Evolutionary conservation across 2,329 filamentous ascomycete genomes (phyloP), one percentile per base, ranked within the genome.

Genomic region (Dactylellina cionopaga): DNA sequence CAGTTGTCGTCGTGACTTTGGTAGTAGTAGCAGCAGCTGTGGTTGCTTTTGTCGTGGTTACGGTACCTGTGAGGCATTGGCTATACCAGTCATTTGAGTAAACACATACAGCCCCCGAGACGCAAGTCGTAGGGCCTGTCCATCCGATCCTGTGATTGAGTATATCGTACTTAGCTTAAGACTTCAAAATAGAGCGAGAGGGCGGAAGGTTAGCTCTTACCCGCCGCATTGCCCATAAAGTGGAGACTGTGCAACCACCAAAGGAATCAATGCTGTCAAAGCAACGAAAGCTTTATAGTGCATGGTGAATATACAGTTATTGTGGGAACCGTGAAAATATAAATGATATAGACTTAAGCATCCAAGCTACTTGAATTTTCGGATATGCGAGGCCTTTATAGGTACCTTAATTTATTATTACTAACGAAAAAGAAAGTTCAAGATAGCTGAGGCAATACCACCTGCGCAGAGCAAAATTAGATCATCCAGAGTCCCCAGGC

Each of bases 201-300:
- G 9, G 19, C 47, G 10, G 6, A 31, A 31, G 25, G 33, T 24
- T 10, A 25, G 5, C 15, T 33, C 56, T 39, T 47, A 60, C 56
- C 56, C 56, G n/a, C 56, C 56, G 9, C 56, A 60, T 49, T 60
- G 56, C 37, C 56, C 56, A 25, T 29, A 60, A 5, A 60, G 3
- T 5, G 56, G 25, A 15, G 41, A n/a, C 15, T 60, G 56, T 9
- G 41, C 56, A 29, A 29, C 41, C 2, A 19, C 56, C 6, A 49
- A 15, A 17, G 56, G 56, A 7, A 49, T 11, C 11, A 60, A 3
- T 17, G 56, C 56, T 29, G 27, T 43, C 3, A 60, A 11, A 29
- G 56, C 56, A 47, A 22, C 22, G 10, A 55, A 17, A 15, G 19
- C 4, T 17, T 39, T 55, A 15, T 55, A 55, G 5, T 55, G 31